These are phyloP conservation scores for Exophiala sideris DNA, from an alignment of 2,329 filamentous ascomycete genomes.

Conservation along the genomic window DNA sequence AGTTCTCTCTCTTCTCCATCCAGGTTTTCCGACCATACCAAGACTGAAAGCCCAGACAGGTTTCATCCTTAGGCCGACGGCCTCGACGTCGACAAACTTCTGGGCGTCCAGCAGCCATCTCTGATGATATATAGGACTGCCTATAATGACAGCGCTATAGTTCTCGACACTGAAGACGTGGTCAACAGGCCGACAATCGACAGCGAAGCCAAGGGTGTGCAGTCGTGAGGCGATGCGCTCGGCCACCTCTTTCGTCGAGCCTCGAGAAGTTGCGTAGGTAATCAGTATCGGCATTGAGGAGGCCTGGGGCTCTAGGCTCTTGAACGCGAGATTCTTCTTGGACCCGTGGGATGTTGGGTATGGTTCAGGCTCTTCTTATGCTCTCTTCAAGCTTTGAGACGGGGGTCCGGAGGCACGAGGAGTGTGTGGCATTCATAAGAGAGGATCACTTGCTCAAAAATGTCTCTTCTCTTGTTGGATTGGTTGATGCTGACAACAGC, in stretches of 20 bases:
- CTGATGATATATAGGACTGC: slow-evolving; percentile 16
- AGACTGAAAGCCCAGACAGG: slow-evolving; percentile 23
- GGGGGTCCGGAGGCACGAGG: neutral
- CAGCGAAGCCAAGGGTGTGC: slow-evolving; percentile 18
- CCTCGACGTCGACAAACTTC: slow-evolving; percentile 23
- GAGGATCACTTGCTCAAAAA: no score
- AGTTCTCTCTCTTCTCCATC: slow-evolving; percentile 13
- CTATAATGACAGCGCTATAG: slow-evolving; percentile 23
- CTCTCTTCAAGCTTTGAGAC: neutral
- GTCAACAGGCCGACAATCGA: slow-evolving; percentile 25
- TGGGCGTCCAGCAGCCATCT: slow-evolving; percentile 20
- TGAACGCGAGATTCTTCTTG: no score
- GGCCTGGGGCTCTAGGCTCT: no score
- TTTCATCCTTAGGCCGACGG: slow-evolving; percentile 18
- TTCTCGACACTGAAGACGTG: slow-evolving; percentile 23
- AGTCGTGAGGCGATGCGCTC: slow-evolving; percentile 22
- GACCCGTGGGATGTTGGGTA: neutral
- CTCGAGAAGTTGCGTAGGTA: slow-evolving; percentile 20
- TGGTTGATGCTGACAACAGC: no score
- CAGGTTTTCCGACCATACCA: slow-evolving; percentile 12
- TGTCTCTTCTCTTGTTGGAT: no score
- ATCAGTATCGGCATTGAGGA: slow-evolving; percentile 19
- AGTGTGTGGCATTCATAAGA: no score
- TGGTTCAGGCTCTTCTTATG: neutral
- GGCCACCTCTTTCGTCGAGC: slow-evolving; percentile 21